These are phyloP conservation scores for Globisporangium acanthophoron DNA, from an alignment of 352 stramenopile species.

Conservation along the genomic window DNA sequence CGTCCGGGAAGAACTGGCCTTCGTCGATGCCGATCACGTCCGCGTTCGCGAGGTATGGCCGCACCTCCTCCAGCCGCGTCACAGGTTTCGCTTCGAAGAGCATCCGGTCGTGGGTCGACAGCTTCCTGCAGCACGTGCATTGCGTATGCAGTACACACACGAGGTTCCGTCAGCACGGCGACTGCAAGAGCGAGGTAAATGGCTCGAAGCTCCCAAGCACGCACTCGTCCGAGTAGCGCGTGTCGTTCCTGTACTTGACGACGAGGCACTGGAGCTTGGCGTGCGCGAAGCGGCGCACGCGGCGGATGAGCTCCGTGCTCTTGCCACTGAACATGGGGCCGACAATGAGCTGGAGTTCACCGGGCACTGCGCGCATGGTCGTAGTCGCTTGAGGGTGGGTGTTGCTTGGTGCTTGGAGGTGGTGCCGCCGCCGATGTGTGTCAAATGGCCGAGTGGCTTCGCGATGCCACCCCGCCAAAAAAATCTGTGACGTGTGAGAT, in stretches of 20 bases:
- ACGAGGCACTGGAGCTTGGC: conserved; percentile 75
- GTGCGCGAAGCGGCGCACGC: conserved; percentile 76
- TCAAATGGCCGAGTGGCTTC: conserved; percentile 8
- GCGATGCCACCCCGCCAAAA: not conserved
- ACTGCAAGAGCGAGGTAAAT: not conserved
- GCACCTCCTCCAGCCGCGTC: conserved; percentile 47
- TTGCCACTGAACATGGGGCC: conserved; percentile 88
- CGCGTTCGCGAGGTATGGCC: conserved; percentile 48
- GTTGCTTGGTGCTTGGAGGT: not conserved
- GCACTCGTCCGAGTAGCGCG: conserved; percentile 68
- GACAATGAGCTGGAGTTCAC: conserved; percentile 78
- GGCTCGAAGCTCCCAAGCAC: conserved; percentile 8
- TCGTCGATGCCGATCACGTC: conserved; percentile 87
- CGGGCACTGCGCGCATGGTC: conserved; percentile 25
- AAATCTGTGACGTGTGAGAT: not conserved
- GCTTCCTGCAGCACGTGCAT: conserved; percentile 23
- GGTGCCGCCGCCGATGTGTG: not conserved
- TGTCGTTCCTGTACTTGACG: conserved; percentile 79
- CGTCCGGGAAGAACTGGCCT: conserved; percentile 82
- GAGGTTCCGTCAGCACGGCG: not conserved
- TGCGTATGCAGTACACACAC: not conserved
- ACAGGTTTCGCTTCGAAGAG: conserved; percentile 64
- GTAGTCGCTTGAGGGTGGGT: not conserved
- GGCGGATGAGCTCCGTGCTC: conserved; percentile 82
- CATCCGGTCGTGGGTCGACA: conserved; percentile 77